phyloP scores from a whole-genome alignment of 1,284 basidiomycete genomes.

The Naganishia albida region DNA sequence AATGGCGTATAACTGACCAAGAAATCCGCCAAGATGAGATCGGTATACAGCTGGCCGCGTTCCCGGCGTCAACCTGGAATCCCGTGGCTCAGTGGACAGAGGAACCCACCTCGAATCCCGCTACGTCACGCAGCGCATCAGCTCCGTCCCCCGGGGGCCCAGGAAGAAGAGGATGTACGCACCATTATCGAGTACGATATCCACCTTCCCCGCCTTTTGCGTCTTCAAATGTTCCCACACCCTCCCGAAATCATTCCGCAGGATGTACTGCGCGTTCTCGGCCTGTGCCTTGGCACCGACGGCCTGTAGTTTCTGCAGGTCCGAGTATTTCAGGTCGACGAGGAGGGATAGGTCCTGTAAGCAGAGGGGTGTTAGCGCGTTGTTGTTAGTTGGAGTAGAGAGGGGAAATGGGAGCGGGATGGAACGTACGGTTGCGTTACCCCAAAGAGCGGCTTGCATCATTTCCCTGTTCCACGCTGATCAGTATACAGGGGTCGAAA shows the following conservation, averaged over 20 bases:
- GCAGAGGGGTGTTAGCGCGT: too few species aligned
- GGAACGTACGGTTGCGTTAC: constrained; percentile 51
- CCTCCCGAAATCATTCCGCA: constrained; percentile 76
- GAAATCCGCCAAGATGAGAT: constrained; percentile 92
- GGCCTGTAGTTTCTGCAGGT: constrained; percentile 79
- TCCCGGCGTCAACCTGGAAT: constrained; percentile 2
- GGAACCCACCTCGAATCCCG: constrained; percentile 76
- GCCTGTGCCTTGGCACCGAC: constrained; percentile 75
- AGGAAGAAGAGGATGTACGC: constrained; percentile 42
- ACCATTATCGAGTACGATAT: constrained; percentile 93
- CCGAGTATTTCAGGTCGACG: constrained; percentile 59
- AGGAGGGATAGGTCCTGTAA: constrained; percentile 53
- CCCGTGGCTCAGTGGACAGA: background rate
- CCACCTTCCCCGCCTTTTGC: constrained; percentile 64
- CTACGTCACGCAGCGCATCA: constrained; percentile 53
- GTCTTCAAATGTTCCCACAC: constrained; percentile 73
- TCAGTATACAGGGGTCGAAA: too few species aligned
- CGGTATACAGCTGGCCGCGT: constrained; percentile 76
- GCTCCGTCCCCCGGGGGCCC: background rate
- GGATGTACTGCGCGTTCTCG: constrained; percentile 72
- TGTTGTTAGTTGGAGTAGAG: too few species aligned
- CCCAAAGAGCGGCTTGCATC: constrained; percentile 54
- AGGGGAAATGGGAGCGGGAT: constrained; percentile 8
- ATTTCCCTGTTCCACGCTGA: constrained; percentile 44
- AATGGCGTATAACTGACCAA: constrained; percentile 82